Base-by-base conservation (phyloP, 176 grass and related monocot species). In the Triticum monococcum region DNA sequence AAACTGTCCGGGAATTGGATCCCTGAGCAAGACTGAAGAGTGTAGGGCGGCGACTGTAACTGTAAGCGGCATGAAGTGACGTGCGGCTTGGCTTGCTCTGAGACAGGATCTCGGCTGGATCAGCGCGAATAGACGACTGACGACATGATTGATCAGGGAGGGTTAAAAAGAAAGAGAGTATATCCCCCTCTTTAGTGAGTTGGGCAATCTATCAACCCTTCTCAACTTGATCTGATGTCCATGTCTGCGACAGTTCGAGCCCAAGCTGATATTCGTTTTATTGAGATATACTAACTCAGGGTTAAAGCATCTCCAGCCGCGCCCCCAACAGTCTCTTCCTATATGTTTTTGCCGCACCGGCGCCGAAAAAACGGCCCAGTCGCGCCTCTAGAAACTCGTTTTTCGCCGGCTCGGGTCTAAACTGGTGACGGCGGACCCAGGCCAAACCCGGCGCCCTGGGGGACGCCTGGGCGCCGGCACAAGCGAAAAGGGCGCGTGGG, bases 61-160 rank as follows among this genome's bases (percentile, higher is more conserved):
- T 86, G 72, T 66, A 16, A 35, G 71, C 11, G 71, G 12, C 60
- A 46, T 37, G 57, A 70, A 23, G 13, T 41, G 33, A 85, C 54
- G 13, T 71, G 41, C 73, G 74, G 74, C 79, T 38, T 28, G 78
- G 72, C 79, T 50, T 73, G n/a, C 84, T 71, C 38, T 64, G 79
- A 45, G 79, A 87, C 89, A 84, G 75, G 84, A 90, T 84, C 89
- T 84, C 60, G 4, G 75, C 75, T 74, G 74, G 80, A 84, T 87
- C 80, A 48, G 80, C 75, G 46, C 17, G 75, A 68, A 24, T 75
- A 80, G 89, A 91, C 45, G 26, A 83, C 2, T 12, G 33, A 72
- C n/a, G 84, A 59, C 60, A 76, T 80, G 89, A 84, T 87, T 84
- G 76, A 75, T 87, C 80, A 68, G 16, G 36, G 17, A 57, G 20